Evolutionary conservation across 2,329 filamentous ascomycete species (phyloP).

Genomic region (Colletotrichum abscissum): DNA sequence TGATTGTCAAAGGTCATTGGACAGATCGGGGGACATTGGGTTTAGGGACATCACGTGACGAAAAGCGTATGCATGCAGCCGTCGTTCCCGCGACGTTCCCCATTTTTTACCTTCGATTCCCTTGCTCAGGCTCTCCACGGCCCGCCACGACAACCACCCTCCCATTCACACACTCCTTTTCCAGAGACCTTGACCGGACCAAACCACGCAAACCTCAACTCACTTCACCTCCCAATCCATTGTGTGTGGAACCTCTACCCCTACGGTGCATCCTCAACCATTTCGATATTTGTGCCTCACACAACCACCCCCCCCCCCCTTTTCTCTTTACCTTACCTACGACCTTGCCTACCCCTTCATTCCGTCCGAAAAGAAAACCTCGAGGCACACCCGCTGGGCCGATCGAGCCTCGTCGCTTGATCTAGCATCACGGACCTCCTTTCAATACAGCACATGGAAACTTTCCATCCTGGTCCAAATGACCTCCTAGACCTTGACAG

Average conservation of each 20-base stretch:
- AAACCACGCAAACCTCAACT: background rate
- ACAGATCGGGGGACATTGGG: constrained; percentile 15
- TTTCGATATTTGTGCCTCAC: background rate
- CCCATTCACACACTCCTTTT: background rate
- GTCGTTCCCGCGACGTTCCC: constrained; percentile 30
- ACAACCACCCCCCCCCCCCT: background rate
- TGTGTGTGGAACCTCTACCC: background rate
- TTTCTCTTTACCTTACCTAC: background rate
- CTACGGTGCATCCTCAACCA: background rate
- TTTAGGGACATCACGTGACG: constrained; percentile 30
- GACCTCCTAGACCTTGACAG: background rate
- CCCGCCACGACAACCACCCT: background rate
- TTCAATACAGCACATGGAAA: background rate
- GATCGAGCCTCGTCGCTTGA: constrained; percentile 6
- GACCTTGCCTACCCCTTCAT: background rate
- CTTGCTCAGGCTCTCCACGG: constrained; percentile 19
- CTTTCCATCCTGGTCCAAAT: background rate
- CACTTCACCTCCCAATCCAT: background rate
- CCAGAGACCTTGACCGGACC: too few relatives aligned
- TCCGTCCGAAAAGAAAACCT: background rate
- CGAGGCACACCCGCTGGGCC: constrained; percentile 5
- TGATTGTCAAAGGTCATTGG: constrained; percentile 17
- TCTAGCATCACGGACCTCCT: constrained; percentile 22
- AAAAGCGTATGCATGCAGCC: constrained; percentile 32
- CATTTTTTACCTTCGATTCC: constrained; percentile 32